Base-by-base conservation (phyloP, 305 asterid genomes). In the Coffea humblotiana region DNA sequence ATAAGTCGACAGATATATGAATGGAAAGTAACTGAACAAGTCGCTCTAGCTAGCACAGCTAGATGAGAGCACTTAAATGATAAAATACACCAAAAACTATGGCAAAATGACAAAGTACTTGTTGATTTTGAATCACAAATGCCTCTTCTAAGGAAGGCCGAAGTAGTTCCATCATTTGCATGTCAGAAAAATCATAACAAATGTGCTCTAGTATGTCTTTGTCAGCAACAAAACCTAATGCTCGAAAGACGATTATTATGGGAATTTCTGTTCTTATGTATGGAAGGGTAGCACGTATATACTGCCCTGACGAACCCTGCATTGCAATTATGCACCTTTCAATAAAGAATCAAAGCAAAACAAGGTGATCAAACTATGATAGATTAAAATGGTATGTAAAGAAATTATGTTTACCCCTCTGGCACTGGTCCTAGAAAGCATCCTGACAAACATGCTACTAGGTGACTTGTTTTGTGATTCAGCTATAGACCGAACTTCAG, bases 131-230 rank as follows among this genome's bases (percentile, higher is more conserved):
- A 70, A 79, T 82, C 63, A 86, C 83, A 73, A 84, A 86, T 60
- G 80, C 84, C 73, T 82, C 83, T 84, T 83, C 86, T 83, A 80
- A 77, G 73, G 84, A 83, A 15, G 86, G 86, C 40, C 84, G 84
- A 21, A 83, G 81, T 21, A 83, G 65, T 70, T 83, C 86, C 86
- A 83, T 77, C 86, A 83, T 83, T 74, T 80, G 86, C 1, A 64
- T 52, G 72, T 83, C 86, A 71, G 67, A 29, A 67, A 80, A 83
- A 37, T 83, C 86, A 73, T 83, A 83, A 60, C 84, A 83, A 25
- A 80, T 83, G 66, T 83, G 86, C 18, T 81, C 86, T 63, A 83
- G 70, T 29, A 83, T 83, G 80, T 83, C 86, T 67, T 80, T 83
- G 56, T 83, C 86, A 15, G 86, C 82, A 56, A 83, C 84, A 77